Base-by-base conservation (phyloP, 2,329 filamentous ascomycete genomes). In the Alternaria viburni region DNA sequence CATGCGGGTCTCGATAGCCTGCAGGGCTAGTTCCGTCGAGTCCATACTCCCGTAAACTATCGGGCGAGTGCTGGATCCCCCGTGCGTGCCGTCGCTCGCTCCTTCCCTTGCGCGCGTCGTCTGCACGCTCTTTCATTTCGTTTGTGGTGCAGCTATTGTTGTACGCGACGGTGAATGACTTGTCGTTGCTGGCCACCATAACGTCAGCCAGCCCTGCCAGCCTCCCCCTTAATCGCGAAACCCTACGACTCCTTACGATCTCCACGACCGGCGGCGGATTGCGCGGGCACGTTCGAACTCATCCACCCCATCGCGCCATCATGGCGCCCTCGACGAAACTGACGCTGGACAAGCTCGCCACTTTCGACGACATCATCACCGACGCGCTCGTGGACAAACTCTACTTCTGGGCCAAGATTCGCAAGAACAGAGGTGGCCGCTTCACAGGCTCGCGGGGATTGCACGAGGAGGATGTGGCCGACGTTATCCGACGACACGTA, bases 321-420 rank as follows among this genome's bases (percentile, higher is more conserved):
- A 84, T 83, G 82, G 72, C 84, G 62, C 75, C 83, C 43, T 57
- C 80, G 91, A 81, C 91, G 87, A 83, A 89, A 91, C 86, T 99
- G 73, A 97, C 93, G 8, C 85, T 98, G 72, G 89, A 90, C 64
- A 94, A 97, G 84, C 84, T 99, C 74, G 91, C 93, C 30, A 91
- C 91, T 54, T 98, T 98, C 83, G 96, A 99, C 82, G 96, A 99
- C 81, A 90, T 98, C 69, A 85, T 97, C 66, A 99, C 96, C 8
- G 96, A 99, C 86, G 92, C 93, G 70, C 89, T 99, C 57, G 90
- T 99, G 65, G 96, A 99, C 81, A 93, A 95, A 83, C 91, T 93
- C 10, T 97, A 92, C 81, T 99, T 96, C 84, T 98, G 96, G 95
- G 95, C 95, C 6, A 92, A 88, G 5, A 97, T 97, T 62, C 94